Base-by-base conservation (phyloP, 495 filamentous ascomycete species). In the Sordaria brevicollis region DNA sequence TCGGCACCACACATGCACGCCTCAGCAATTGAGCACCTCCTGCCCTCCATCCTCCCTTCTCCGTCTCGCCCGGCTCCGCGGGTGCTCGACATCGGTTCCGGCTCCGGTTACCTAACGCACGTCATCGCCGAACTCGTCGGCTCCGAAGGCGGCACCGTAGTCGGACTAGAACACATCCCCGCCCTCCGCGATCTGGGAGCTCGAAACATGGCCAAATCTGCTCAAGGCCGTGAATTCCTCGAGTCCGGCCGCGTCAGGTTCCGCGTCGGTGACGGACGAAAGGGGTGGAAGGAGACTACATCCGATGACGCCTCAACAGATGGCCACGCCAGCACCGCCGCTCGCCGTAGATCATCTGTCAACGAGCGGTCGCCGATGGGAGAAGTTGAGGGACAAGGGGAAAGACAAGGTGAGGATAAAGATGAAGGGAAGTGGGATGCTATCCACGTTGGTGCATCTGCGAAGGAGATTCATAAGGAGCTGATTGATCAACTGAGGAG, bases 1-100 rank as follows among this genome's bases (percentile, higher is more conserved):
- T 94, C 91, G 35, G 95, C 95, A 25, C 95, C 95, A 19, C 95
- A 99, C 84, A 99, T 99, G 92, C 95, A 99, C 81, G 94, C 92
- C 76, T 84, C 89, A 37, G 91, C 91, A 37, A 85, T 86, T 67
- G 89, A 92, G 79, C 84, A 88, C 33, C 84, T 93, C 2, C 85
- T 92, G 17, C 86, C 86, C 62, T 89, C 79, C 79, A 85, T 90
- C 25, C 74, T 75, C 21, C 82, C 85, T 62, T 82, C 65, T 70
- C 81, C 43, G 81, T 83, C 68, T 0, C 83, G 81, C 31, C 78
- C 85, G 1, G 69, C 43, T 13, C 76, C 35, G 13, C 74, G 86
- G 66, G 90, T 97, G 11, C 86, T 99, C 0, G 95, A 99, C 76
- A 89, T 99, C 74, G 95, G 95, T 4, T 92, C 89, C 68, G 95